A percentile compares a stretch with the other conserved stretches of the same genome.
phyloP scores from a whole-genome alignment of 352 stramenopile genomes.

The Pythium graminicola region DNA sequence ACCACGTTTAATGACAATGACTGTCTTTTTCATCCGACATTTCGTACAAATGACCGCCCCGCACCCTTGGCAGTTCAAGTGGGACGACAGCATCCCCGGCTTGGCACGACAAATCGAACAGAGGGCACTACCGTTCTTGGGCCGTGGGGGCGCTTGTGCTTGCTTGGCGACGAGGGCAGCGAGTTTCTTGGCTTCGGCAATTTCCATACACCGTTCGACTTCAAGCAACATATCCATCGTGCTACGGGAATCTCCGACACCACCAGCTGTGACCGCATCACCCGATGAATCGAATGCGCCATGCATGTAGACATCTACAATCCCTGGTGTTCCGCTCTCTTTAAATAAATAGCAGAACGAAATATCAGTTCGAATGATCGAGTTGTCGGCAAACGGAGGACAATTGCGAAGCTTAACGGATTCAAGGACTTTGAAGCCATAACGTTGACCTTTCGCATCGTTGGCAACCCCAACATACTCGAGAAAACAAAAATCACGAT shows the following conservation, averaged over 20 bases:
- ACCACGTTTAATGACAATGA: conserved; percentile 37
- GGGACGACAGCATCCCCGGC: conserved; percentile 43
- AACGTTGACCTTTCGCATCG: conserved; percentile 48
- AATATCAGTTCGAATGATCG: conserved; percentile 59
- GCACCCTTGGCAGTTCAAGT: conserved; percentile 54
- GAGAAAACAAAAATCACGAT: conserved; percentile 64
- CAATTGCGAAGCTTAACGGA: conserved; percentile 54
- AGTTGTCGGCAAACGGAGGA: conserved; percentile 65
- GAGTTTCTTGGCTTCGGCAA: conserved; percentile 65
- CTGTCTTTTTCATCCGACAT: conserved; percentile 58
- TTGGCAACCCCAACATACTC: conserved; percentile 57
- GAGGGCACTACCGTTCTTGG: conserved; percentile 26
- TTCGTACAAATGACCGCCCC: conserved; percentile 69
- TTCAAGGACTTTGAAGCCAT: conserved; percentile 61
- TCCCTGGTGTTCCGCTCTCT: conserved; percentile 36
- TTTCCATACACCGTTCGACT: conserved; percentile 33
- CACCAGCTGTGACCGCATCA: conserved; percentile 51
- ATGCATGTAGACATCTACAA: conserved; percentile 67
- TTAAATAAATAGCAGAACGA: conserved; percentile 72
- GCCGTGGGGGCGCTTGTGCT: conserved; percentile 23
- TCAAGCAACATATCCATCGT: conserved; percentile 66
- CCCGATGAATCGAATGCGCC: conserved; percentile 60
- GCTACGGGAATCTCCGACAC: conserved; percentile 58
- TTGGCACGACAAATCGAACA: conserved; percentile 66
- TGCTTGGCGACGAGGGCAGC: conserved; percentile 49